These are phyloP conservation scores for Pythium dissimile DNA, from an alignment of 352 stramenopile species.

Conservation along the genomic window DNA sequence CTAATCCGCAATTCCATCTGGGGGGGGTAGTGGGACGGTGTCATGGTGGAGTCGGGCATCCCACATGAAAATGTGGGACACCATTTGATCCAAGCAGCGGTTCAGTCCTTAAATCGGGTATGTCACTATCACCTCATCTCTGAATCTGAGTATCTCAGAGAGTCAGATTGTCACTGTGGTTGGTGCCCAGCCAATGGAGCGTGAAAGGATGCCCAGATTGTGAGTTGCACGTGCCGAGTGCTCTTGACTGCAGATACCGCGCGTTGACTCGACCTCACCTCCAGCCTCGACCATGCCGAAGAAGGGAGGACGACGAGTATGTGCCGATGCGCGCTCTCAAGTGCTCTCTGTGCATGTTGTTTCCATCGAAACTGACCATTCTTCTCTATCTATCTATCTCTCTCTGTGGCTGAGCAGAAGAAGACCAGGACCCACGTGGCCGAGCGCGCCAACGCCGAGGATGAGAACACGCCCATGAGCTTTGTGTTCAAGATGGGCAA, in stretches of 20 bases:
- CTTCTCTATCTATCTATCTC: too few species aligned
- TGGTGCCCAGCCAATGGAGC: constrained; percentile 1
- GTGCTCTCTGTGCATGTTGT: not conserved
- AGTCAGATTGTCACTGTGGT: not conserved
- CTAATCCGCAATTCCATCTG: too few species aligned
- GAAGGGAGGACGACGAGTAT: constrained; percentile 84
- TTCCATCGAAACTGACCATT: not conserved
- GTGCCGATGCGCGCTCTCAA: constrained; percentile 18
- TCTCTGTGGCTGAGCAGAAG: constrained; percentile 59
- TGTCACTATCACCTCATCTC: not conserved
- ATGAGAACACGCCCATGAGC: constrained; percentile 87
- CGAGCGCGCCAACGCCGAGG: constrained; percentile 57
- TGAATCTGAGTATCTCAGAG: too few species aligned
- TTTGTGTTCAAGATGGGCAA: constrained; percentile 93
- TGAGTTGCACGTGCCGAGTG: not conserved
- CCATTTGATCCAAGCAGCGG: not conserved
- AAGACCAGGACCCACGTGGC: constrained; percentile 83
- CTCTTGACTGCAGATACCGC: too few species aligned
- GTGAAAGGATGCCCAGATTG: not conserved
- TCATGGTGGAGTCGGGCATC: too few species aligned
- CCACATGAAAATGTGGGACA: not conserved
- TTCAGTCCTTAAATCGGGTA: too few species aligned
- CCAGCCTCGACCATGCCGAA: constrained; percentile 46
- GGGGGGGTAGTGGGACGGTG: too few species aligned
- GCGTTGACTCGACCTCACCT: too few species aligned